Evolutionary conservation across 805 yeast genomes (phyloP).

Genomic region (Sungouiozyma ichnusensis): DNA sequence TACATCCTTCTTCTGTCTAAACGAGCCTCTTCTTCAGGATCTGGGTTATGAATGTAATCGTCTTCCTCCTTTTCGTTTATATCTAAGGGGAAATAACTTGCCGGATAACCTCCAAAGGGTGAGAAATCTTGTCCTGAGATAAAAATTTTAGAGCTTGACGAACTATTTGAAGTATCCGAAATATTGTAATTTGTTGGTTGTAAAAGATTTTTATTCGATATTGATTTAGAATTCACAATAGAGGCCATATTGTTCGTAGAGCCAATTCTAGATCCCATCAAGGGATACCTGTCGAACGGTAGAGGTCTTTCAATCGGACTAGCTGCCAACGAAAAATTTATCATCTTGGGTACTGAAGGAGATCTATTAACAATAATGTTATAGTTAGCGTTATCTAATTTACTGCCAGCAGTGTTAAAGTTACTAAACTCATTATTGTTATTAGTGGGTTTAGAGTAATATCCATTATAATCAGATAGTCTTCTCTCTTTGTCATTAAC

Average conservation of each 20-base stretch:
- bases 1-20: slow-evolving; percentile 61
- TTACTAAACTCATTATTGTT: slow-evolving; percentile 5
- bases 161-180: slow-evolving; percentile 20
- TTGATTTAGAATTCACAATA: not conserved
- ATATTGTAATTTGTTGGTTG: not conserved
- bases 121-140: slow-evolving; percentile 54
- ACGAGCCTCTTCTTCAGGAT: slow-evolving; percentile 84
- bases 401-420: slow-evolving; percentile 1
- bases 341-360: not conserved
- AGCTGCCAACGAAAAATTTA: not conserved
- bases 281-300: slow-evolving; percentile 59
- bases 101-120: slow-evolving; percentile 97
- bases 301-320: slow-evolving; percentile 33
- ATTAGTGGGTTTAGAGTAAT: slow-evolving; percentile 17
- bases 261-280: not conserved
- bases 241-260: not conserved
- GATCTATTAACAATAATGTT: slow-evolving; percentile 6
- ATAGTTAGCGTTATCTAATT: not conserved
- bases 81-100: slow-evolving; percentile 78
- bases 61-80: slow-evolving; percentile 93
- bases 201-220: not conserved
- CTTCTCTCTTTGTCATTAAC: slow-evolving; percentile 1
- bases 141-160: slow-evolving; percentile 31
- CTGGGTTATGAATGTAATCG: slow-evolving; percentile 93
- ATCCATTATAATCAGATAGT: slow-evolving; percentile 24